These are phyloP conservation scores for Schwanniomyces occidentalis DNA, from an alignment of 805 yeast genomes.

Conservation along the genomic window DNA sequence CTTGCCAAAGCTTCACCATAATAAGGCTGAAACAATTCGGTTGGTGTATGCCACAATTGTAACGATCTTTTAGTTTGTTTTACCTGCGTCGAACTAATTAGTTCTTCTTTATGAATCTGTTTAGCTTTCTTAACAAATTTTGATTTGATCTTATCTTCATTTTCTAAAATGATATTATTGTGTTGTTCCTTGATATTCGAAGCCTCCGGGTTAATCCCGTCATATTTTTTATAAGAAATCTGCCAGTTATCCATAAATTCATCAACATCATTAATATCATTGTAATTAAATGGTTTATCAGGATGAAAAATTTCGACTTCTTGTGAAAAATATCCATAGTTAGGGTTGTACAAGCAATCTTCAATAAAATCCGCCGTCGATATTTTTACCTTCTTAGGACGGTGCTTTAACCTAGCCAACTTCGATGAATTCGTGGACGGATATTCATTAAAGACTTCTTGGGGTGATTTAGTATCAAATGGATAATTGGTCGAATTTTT, in stretches of 20 bases:
- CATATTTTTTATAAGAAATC: slow-evolving; percentile 56
- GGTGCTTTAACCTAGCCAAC: slow-evolving; percentile 29
- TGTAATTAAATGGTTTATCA: slow-evolving; percentile 62
- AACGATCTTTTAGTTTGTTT: slow-evolving; percentile 38
- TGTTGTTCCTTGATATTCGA: slow-evolving; percentile 12
- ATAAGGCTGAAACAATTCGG: slow-evolving; percentile 79
- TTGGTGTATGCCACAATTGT: slow-evolving; percentile 89
- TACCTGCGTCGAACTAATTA: slow-evolving; percentile 12
- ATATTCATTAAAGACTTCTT: slow-evolving; percentile 37
- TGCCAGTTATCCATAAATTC: slow-evolving; percentile 73
- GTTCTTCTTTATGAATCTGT: slow-evolving; percentile 25
- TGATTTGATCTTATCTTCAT: slow-evolving; percentile 11
- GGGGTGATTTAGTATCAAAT: slow-evolving; percentile 36
- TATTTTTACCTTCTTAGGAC: slow-evolving; percentile 71
- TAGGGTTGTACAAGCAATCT: slow-evolving; percentile 78
- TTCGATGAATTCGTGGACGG: slow-evolving; percentile 36
- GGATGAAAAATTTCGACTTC: slow-evolving; percentile 78
- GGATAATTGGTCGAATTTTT: slow-evolving; percentile 44
- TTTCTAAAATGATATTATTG: slow-evolving; percentile 4
- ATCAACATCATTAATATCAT: slow-evolving; percentile 58
- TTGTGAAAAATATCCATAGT: slow-evolving; percentile 78
- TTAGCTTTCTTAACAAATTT: slow-evolving; percentile 30
- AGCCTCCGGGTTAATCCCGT: slow-evolving; percentile 19
- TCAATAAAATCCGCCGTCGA: slow-evolving; percentile 78
- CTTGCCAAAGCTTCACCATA: slow-evolving; percentile 87